Evolutionary conservation across 23 red algal genomes (phyloP).

Genomic region (Pyropia yezoensis): DNA sequence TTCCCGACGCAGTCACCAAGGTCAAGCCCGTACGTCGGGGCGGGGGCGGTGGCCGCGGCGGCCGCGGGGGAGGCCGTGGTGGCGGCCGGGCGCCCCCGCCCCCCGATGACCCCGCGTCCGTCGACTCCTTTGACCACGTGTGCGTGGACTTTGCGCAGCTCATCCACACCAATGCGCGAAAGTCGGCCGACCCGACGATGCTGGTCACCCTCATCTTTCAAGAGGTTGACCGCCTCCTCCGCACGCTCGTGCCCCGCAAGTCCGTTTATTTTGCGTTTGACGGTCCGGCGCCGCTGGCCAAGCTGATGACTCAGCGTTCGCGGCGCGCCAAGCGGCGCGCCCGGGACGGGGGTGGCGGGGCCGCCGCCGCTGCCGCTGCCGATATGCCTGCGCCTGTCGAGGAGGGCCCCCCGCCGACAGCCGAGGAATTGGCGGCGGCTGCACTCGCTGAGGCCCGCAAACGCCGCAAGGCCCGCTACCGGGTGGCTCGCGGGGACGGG

Average conservation of each 20-base stretch:
- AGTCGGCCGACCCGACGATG: conserved; percentile 13
- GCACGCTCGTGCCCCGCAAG: conserved; percentile 42
- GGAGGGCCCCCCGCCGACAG: background rate
- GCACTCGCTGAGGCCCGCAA: background rate
- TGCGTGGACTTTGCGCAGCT: conserved; percentile 72
- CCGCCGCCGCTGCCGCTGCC: conserved; percentile 1
- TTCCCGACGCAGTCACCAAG: conserved; percentile 36
- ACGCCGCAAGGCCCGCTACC: background rate
- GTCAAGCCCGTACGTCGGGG: conserved; percentile 14
- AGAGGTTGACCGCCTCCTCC: conserved; percentile 56
- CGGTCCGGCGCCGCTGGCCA: conserved; percentile 85
- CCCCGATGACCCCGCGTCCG: background rate
- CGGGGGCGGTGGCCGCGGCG: conserved; percentile 29
- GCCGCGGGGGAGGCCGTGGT: background rate
- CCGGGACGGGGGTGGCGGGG: background rate
- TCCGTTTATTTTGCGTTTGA: conserved; percentile 88
- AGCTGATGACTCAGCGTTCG: conserved; percentile 70
- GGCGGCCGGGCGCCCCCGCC: background rate
- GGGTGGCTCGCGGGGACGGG: conserved; percentile 7
- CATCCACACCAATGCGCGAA: conserved; percentile 34
- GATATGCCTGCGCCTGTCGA: conserved; percentile 7
- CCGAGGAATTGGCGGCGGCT: background rate
- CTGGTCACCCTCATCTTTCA: conserved; percentile 32
- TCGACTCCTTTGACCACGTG: conserved; percentile 27
- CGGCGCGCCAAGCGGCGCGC: conserved; percentile 35